Conservation (phyloP, 2,329 filamentous ascomycete species). For the Pseudonectria buxi region DNA sequence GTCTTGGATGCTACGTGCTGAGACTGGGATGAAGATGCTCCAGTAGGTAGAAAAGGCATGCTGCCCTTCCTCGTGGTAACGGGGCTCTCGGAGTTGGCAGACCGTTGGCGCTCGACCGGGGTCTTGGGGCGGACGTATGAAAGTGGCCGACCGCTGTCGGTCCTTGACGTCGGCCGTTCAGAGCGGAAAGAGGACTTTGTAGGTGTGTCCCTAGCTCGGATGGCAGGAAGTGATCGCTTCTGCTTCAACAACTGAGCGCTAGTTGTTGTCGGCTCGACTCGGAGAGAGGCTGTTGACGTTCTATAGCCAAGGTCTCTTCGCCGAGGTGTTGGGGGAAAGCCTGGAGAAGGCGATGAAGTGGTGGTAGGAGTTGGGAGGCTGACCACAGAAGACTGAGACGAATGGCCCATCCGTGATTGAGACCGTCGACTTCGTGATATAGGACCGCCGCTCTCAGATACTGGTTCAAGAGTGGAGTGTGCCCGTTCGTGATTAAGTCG, state of each 20-base stretch:
- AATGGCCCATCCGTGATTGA: slow-evolving; percentile 62
- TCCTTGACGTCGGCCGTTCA: slow-evolving; percentile 55
- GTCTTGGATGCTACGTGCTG: slow-evolving; percentile 71
- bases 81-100: slow-evolving; percentile 41
- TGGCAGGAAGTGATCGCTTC: slow-evolving; percentile 58
- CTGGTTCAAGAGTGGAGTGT: slow-evolving; percentile 76
- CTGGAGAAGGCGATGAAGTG: slow-evolving; percentile 45
- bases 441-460: slow-evolving; percentile 80
- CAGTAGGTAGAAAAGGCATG: slow-evolving; percentile 73
- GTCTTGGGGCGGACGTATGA: slow-evolving; percentile 60
- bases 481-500: slow-evolving; percentile 67
- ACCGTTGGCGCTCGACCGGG: slow-evolving; percentile 56
- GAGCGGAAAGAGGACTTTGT: slow-evolving; percentile 42
- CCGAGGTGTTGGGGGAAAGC: slow-evolving; percentile 53
- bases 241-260: slow-evolving; percentile 58
- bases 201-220: slow-evolving; percentile 46
- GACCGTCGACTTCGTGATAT: slow-evolving; percentile 54
- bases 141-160: slow-evolving; percentile 44
- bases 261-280: slow-evolving; percentile 57
- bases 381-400: slow-evolving; percentile 60
- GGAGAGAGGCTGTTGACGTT: slow-evolving; percentile 45
- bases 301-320: slow-evolving; percentile 54
- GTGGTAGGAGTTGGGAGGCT: slow-evolving; percentile 57
- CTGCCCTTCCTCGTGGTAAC: slow-evolving; percentile 53
- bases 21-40: slow-evolving; percentile 64